A percentile compares a stretch with the other conserved stretches of the same genome.
phyloP scores from a whole-genome alignment of 1,284 basidiomycete species.

The Chalciporus sp. region DNA sequence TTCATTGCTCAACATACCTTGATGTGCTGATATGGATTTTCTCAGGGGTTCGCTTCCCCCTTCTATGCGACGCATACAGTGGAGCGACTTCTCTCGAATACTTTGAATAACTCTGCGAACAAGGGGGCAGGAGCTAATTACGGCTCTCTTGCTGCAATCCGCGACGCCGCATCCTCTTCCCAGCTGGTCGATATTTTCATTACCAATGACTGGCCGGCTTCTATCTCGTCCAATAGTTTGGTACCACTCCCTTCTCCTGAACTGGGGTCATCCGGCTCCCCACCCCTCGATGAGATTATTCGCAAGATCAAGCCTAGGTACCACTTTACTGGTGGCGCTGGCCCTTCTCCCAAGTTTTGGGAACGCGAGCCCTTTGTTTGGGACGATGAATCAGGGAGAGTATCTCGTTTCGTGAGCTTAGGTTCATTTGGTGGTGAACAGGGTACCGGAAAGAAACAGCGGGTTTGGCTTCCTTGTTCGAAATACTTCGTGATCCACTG shows the following conservation, averaged over 20 bases:
- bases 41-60: conserved; percentile 71
- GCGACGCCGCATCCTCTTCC: conserved; percentile 57
- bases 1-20: conserved; percentile 10
- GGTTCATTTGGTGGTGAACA: conserved; percentile 80
- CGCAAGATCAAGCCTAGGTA: conserved; percentile 72
- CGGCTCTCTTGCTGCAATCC: conserved; percentile 69
- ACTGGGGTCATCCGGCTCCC: conserved; percentile 47
- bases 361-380: conserved; percentile 90
- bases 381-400: conserved; percentile 68
- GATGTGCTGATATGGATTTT: conserved; percentile 1
- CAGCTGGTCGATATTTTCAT: conserved; percentile 82
- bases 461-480: conserved; percentile 51
- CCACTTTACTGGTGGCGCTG: conserved; percentile 71
- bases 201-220: conserved; percentile 77
- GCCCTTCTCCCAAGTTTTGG: conserved; percentile 75
- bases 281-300: conserved; percentile 70
- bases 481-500: background rate
- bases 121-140: conserved; percentile 28
- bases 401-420: conserved; percentile 81
- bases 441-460: conserved; percentile 67
- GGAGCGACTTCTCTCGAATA: conserved; percentile 71
- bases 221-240: conserved; percentile 67
- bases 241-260: conserved; percentile 50
- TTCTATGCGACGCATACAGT: conserved; percentile 72
- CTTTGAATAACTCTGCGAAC: conserved; percentile 50